Evolutionary conservation across 1,139 yeast genomes (phyloP), one percentile per base, ranked within the genome.

Genomic region (Pichia terricola): DNA sequence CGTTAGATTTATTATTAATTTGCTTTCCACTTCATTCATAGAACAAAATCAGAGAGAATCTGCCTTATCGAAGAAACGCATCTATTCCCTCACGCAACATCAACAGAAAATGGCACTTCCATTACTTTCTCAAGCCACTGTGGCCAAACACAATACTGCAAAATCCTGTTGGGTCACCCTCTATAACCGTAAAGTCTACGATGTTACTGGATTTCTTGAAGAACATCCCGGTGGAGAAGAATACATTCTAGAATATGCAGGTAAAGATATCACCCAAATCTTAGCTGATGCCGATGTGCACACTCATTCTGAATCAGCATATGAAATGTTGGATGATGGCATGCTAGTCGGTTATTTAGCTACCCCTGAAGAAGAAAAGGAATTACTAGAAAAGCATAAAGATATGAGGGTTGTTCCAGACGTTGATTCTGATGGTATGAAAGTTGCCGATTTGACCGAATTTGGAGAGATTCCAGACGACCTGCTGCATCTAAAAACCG

Each of bases 191-290:
- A 86, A 85, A 57, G 79, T 91, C 37, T 89, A 88, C 60, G 78
- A 91, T 60, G 88, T 89, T 40, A 81, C 91, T 0, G 73, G 66
- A 6, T 91, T 88, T 55, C 59, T 88, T 38, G 81, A 79, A 35
- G 89, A 83, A 54, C 95, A 88, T 61, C 96, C 96, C 0, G 96
- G 85, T 45, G 96, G 96, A 16, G 78, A 75, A 4, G 89, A 86
- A 45, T 60, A 84, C 37, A 75, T 91, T 47, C 56, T 73, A 45
- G 89, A 86, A 4, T 77, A 80, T 59, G 91, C 87, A 11, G 96
- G 96, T 40, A 73, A 79, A 59, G 97, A 91, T 60, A 70, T 88
- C 50, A 84, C 96, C 10, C 74, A 72, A 39, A 78, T 85, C 40
- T 72, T 89, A 77, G 77, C 81, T n/a, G 94, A 86, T 58, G 63